phyloP scores from a whole-genome alignment of 208 protist species.

The Trypanosomatidae sp. region DNA sequence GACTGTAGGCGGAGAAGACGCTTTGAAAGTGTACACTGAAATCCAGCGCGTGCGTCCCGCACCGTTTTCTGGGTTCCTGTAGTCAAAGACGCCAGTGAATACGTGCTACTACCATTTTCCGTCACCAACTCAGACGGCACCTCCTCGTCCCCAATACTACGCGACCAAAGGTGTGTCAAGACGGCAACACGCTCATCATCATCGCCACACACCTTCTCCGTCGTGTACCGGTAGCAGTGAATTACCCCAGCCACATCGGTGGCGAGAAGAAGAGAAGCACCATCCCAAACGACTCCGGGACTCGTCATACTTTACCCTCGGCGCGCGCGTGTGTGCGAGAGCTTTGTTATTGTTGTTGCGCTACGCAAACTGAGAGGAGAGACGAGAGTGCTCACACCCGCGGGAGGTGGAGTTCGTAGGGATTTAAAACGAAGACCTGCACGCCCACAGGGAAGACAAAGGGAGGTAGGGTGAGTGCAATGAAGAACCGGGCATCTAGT shows the following conservation, averaged over 20 bases:
- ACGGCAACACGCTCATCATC: background rate
- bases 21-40: constrained; percentile 23
- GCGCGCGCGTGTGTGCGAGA: background rate
- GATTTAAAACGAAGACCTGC: background rate
- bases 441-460: background rate
- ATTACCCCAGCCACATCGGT: constrained; percentile 16
- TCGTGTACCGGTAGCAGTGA: constrained; percentile 26
- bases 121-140: background rate
- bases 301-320: background rate
- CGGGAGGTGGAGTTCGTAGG: background rate
- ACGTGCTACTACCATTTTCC: background rate
- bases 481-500: background rate
- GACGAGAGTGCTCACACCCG: background rate
- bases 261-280: constrained; percentile 4
- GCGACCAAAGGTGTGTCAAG: constrained; percentile 15
- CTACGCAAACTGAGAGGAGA: background rate
- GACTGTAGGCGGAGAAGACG: constrained; percentile 4
- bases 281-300: background rate
- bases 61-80: background rate
- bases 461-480: background rate
- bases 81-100: background rate
- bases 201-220: background rate
- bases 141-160: background rate
- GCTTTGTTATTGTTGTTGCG: too few relatives aligned
- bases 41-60: background rate